These are phyloP conservation scores for Pseudocercospora vitis DNA, from an alignment of 2,329 filamentous ascomycete species.

Conservation along the genomic window DNA sequence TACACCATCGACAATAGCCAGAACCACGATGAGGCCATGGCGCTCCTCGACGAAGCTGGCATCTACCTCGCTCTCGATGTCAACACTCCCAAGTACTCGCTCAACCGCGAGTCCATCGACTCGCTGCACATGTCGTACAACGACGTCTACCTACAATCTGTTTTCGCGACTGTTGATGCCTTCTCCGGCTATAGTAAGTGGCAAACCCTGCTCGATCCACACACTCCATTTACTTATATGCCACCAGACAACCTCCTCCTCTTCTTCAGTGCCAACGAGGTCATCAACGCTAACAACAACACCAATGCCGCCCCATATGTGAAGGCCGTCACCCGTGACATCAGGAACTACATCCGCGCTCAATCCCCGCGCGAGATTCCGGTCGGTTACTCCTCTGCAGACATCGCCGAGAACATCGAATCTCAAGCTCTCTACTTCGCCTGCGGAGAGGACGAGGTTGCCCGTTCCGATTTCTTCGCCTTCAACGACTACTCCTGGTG, in stretches of 20 bases:
- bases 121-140: slow-evolving; percentile 70
- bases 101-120: slow-evolving; percentile 70
- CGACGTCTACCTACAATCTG: slow-evolving; percentile 75
- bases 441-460: slow-evolving; percentile 75
- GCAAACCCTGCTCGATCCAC: slow-evolving; percentile 47
- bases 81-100: slow-evolving; percentile 83
- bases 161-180: slow-evolving; percentile 84
- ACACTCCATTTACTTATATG: neutral
- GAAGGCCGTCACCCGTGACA: slow-evolving; percentile 72
- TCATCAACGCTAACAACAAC: slow-evolving; percentile 63
- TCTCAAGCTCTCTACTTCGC: slow-evolving; percentile 90
- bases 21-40: slow-evolving; percentile 83
- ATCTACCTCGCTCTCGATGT: slow-evolving; percentile 92
- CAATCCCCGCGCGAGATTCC: slow-evolving; percentile 67
- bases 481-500: slow-evolving; percentile 91
- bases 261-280: slow-evolving; percentile 79
- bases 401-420: slow-evolving; percentile 79
- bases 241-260: slow-evolving; percentile 70
- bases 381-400: slow-evolving; percentile 82
- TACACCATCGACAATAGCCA: slow-evolving; percentile 89
- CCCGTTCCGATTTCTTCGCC: slow-evolving; percentile 80
- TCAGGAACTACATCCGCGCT: slow-evolving; percentile 77
- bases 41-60: slow-evolving; percentile 71
- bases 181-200: slow-evolving; percentile 67
- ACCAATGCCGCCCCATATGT: slow-evolving; percentile 67